Evolutionary conservation across 192 early-diverging fungal species (phyloP).

Genomic region (Mortierella hygrophila): DNA sequence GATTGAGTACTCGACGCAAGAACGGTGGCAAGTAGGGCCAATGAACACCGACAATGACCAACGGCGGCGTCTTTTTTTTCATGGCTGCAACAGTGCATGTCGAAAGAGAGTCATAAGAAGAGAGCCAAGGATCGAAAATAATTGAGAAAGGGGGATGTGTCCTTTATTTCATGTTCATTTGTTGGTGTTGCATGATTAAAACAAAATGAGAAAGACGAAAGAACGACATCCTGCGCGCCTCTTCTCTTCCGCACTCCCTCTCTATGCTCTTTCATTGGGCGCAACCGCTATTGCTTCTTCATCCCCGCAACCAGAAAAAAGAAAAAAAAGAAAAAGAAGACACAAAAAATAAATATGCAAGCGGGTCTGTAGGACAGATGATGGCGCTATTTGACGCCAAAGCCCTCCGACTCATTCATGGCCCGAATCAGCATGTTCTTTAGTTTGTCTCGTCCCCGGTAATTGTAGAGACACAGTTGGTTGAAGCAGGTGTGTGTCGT

Average conservation of each 20-base stretch:
- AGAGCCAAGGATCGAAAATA: not conserved
- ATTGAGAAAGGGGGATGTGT: not conserved
- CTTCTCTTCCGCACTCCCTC: not conserved
- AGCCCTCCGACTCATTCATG: constrained; percentile 83
- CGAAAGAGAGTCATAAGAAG: not conserved
- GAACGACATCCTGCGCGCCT: not conserved
- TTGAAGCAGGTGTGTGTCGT: constrained; percentile 97
- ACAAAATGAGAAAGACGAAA: not conserved
- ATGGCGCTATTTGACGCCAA: constrained; percentile 66
- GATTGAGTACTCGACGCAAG: not conserved
- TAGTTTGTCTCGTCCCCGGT: constrained; percentile 76
- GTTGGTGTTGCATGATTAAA: not conserved
- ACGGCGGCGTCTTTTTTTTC: not conserved
- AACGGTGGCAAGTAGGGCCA: not conserved
- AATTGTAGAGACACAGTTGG: constrained; percentile 87
- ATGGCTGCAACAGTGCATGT: not conserved
- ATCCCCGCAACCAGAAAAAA: not conserved
- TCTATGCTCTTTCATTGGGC: not conserved
- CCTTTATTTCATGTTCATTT: constrained; percentile 1
- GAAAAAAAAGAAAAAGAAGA: not conserved
- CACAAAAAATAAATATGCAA: constrained; percentile 10
- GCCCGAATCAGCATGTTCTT: constrained; percentile 77
- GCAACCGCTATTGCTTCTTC: not conserved
- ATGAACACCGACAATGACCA: not conserved
- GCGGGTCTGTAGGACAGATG: not conserved